A percentile compares a stretch with the other conserved stretches of the same genome.
phyloP scores from a whole-genome alignment of 2,329 filamentous ascomycete species.

The Allantophomopsis lycopodina region DNA sequence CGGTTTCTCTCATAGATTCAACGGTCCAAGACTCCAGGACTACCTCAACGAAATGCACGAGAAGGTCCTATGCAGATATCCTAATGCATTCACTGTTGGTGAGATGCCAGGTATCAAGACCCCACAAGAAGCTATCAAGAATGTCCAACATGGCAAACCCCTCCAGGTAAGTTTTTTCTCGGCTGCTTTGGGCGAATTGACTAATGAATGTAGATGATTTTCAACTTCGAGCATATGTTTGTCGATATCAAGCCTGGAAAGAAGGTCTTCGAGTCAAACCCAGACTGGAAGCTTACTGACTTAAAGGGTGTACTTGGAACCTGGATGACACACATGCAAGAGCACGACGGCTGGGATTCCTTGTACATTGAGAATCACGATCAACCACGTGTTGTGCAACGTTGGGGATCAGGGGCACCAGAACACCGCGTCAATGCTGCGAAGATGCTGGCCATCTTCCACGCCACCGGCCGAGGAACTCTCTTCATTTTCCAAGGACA shows the following conservation, averaged over 20 bases:
- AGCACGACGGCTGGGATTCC: conserved; percentile 41
- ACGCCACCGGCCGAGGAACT: conserved; percentile 36
- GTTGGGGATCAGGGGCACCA: conserved; percentile 22
- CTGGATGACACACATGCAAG: conserved; percentile 31
- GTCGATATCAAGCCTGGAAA: conserved; percentile 18
- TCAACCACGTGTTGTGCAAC: conserved; percentile 38
- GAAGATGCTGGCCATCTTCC: conserved; percentile 37
- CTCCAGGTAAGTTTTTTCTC: not conserved
- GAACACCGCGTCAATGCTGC: conserved; percentile 21
- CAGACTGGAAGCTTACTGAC: conserved; percentile 16
- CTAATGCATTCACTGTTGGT: conserved; percentile 31
- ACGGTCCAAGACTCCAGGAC: conserved; percentile 56
- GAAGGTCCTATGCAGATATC: conserved; percentile 29
- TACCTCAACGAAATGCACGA: conserved; percentile 52
- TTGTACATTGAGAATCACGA: conserved; percentile 53
- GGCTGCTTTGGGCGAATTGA: not conserved
- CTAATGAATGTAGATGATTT: conserved; percentile 25
- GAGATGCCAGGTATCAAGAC: conserved; percentile 24
- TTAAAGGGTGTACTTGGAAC: conserved; percentile 28
- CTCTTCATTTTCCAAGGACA: conserved; percentile 46
- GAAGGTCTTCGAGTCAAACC: conserved; percentile 21
- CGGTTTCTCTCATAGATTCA: conserved; percentile 41
- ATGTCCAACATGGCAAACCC: not conserved
- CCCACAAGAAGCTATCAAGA: not conserved
- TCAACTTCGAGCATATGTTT: conserved; percentile 40